phyloP scores from a whole-genome alignment of 495 filamentous ascomycete genomes.

The Penicillium arizonense region DNA sequence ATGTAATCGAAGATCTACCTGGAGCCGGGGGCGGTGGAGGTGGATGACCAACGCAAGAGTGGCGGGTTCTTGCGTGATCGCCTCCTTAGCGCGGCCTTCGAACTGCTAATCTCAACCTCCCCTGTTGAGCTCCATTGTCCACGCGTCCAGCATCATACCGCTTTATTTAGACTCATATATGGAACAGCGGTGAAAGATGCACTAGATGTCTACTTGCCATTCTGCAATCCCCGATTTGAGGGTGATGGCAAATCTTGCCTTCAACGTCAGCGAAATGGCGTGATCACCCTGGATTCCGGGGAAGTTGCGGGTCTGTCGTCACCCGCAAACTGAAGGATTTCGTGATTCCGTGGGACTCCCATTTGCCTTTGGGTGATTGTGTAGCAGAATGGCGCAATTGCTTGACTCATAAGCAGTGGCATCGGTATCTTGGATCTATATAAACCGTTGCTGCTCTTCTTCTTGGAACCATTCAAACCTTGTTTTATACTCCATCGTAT shows the following conservation, averaged over 20 bases:
- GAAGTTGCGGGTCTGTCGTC: constrained; percentile 7
- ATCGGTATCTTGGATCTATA: constrained; percentile 9
- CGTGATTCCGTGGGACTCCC: too few relatives aligned
- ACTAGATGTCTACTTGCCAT: background rate
- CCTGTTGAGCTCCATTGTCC: constrained; percentile 2
- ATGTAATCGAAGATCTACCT: too few relatives aligned
- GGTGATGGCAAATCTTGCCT: constrained; percentile 22
- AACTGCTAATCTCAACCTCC: constrained; percentile 23
- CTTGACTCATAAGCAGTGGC: background rate
- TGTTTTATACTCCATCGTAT: constrained; percentile 9
- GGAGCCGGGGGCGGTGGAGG: too few relatives aligned
- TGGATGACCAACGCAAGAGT: constrained; percentile 6
- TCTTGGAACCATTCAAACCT: constrained; percentile 2
- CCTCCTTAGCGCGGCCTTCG: constrained; percentile 12
- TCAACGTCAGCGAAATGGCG: constrained; percentile 28
- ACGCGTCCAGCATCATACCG: background rate
- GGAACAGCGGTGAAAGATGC: constrained; percentile 18
- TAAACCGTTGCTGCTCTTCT: background rate
- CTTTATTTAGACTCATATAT: background rate
- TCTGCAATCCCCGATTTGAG: constrained; percentile 1
- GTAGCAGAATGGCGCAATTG: too few relatives aligned
- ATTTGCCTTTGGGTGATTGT: too few relatives aligned
- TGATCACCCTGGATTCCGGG: constrained; percentile 20
- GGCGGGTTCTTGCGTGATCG: constrained; percentile 34
- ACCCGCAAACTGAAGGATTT: too few relatives aligned